Percentiles rank a stretch among this genome's conserved stretches.
phyloP scores from a whole-genome alignment of 2,329 filamentous ascomycete genomes.

The Pseudovirgaria hyperparasitica region DNA sequence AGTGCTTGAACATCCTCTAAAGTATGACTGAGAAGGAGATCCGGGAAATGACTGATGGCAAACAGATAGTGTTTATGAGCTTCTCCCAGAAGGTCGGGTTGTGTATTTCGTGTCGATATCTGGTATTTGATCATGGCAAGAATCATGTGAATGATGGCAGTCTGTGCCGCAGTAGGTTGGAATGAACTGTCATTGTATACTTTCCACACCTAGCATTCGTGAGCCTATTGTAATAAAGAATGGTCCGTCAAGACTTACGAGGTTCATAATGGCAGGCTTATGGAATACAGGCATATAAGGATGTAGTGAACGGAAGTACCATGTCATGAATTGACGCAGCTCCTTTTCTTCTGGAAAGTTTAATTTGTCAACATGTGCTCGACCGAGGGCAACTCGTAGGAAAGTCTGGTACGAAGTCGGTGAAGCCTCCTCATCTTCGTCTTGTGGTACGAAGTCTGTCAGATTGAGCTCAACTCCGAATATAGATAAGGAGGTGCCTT shows the following conservation, averaged over 20 bases:
- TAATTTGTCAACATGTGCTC: conserved; percentile 41
- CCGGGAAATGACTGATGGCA: conserved; percentile 53
- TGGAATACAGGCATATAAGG: conserved; percentile 67
- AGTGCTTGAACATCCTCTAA: conserved; percentile 61
- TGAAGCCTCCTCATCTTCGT: conserved; percentile 44
- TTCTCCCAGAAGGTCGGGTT: conserved; percentile 45
- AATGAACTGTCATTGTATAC: conserved; percentile 60
- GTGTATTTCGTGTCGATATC: conserved; percentile 56
- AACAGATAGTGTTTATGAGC: conserved; percentile 73
- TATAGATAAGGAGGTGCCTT: conserved; percentile 63
- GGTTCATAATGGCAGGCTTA: conserved; percentile 55
- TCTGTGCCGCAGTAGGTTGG: conserved; percentile 49
- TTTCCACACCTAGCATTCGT: conserved; percentile 44
- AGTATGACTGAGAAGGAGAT: conserved; percentile 48
- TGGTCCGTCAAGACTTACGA: conserved; percentile 37
- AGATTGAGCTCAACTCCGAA: conserved; percentile 72
- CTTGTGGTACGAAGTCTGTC: conserved; percentile 54
- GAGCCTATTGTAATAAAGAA: background rate
- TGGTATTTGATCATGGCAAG: conserved; percentile 70
- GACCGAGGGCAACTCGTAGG: conserved; percentile 49
- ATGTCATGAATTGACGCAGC: conserved; percentile 56
- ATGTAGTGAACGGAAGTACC: conserved; percentile 63
- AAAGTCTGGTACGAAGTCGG: conserved; percentile 59
- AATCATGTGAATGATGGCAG: conserved; percentile 64
- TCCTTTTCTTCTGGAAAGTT: conserved; percentile 50